These are phyloP conservation scores for Pichia gijzeniarum DNA, from an alignment of 805 yeast genomes.

Conservation along the genomic window DNA sequence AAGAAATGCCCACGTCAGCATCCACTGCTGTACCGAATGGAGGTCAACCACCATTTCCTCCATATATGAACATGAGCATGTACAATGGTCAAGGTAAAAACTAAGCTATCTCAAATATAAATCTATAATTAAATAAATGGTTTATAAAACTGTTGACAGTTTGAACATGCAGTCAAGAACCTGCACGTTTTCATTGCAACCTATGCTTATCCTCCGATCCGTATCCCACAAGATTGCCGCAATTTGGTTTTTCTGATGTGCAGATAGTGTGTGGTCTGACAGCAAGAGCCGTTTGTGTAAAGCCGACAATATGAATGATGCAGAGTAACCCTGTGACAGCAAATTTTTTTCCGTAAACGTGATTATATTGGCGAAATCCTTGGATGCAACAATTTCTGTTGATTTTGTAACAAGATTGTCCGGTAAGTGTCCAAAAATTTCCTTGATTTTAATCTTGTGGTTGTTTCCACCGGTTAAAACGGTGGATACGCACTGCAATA, in stretches of 20 bases:
- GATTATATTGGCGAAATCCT: slow-evolving; percentile 23
- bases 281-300: slow-evolving; percentile 30
- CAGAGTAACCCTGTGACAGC: slow-evolving; percentile 30
- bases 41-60: neutral
- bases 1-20: slow-evolving; percentile 2
- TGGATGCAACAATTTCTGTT: slow-evolving; percentile 15
- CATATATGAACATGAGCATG: neutral
- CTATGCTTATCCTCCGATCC: slow-evolving; percentile 70
- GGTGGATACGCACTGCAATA: slow-evolving; percentile 76
- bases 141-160: slow-evolving; percentile 20
- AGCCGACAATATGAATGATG: slow-evolving; percentile 25
- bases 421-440: slow-evolving; percentile 32
- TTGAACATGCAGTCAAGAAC: slow-evolving; percentile 57
- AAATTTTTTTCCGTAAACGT: slow-evolving; percentile 24
- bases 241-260: slow-evolving; percentile 52
- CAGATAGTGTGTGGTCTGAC: slow-evolving; percentile 30
- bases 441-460: slow-evolving; percentile 16
- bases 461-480: slow-evolving; percentile 29
- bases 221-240: slow-evolving; percentile 63
- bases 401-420: slow-evolving; percentile 15
- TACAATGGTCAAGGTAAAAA: too few relatives aligned
- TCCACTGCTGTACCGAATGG: neutral
- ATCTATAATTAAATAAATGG: too few relatives aligned
- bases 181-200: slow-evolving; percentile 85
- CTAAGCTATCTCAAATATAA: too few relatives aligned